These are phyloP conservation scores for Ampelocalamus luodianensis DNA, from an alignment of 176 grass and related monocot genomes.

Conservation along the genomic window DNA sequence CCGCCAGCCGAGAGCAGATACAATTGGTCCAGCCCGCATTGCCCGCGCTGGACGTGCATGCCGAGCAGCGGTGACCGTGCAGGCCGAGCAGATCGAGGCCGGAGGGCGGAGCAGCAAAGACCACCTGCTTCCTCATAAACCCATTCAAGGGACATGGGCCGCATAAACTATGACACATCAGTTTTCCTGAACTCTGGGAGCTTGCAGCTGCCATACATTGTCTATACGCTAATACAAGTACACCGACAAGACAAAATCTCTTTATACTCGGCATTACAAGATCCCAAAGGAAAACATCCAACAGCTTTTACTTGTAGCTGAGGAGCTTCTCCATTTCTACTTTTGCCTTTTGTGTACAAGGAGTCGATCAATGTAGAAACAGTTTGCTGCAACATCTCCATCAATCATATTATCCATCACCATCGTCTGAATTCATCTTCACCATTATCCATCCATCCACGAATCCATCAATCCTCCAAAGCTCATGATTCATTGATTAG, in stretches of 20 bases:
- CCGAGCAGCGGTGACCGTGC: too few species aligned
- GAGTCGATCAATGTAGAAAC: slow-evolving; percentile 33
- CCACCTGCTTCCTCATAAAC: too few species aligned
- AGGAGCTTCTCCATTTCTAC: background rate
- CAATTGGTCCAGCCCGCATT: too few species aligned
- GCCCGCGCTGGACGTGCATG: too few species aligned
- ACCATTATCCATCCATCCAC: slow-evolving; percentile 3
- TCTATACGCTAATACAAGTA: slow-evolving; percentile 26
- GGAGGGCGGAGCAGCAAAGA: too few species aligned
- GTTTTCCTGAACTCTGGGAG: slow-evolving; percentile 28
- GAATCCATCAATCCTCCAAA: background rate
- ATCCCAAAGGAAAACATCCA: background rate
- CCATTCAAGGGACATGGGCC: too few species aligned
- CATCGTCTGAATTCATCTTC: slow-evolving; percentile 15
- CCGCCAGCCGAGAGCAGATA: too few species aligned
- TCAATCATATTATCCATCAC: background rate
- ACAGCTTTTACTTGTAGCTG: slow-evolving; percentile 11
- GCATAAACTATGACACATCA: background rate
- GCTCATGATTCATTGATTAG: background rate
- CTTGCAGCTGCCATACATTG: slow-evolving; percentile 17
- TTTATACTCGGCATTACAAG: slow-evolving; percentile 10
- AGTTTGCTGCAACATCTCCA: slow-evolving; percentile 1
- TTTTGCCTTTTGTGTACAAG: slow-evolving; percentile 44
- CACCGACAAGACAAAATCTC: slow-evolving; percentile 4
- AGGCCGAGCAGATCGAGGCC: too few species aligned